Percentiles rank a stretch among this genome's conserved stretches.
Evolutionary conservation across 2,329 filamentous ascomycete genomes (phyloP).

Genomic region (Paraconiothyrium sp.): DNA sequence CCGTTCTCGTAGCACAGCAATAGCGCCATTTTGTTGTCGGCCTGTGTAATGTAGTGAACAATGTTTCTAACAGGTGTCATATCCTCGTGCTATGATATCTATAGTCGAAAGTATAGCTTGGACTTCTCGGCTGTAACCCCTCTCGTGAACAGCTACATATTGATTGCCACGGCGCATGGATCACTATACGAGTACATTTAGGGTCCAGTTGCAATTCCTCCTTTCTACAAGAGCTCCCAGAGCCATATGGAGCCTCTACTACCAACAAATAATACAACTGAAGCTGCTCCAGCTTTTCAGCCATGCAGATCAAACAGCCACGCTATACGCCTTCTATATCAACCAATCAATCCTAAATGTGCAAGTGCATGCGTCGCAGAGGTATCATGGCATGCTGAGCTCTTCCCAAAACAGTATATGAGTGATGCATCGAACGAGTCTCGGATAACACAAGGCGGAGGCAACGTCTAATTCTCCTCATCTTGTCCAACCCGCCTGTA

Average conservation of each 20-base stretch:
- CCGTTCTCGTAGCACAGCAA: not conserved
- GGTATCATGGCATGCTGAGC: conserved; percentile 36
- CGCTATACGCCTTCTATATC: conserved; percentile 40
- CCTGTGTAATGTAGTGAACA: not conserved
- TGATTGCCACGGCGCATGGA: not conserved
- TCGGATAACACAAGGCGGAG: conserved; percentile 24
- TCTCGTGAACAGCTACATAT: not conserved
- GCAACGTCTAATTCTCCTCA: conserved; percentile 39
- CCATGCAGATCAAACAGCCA: conserved; percentile 26
- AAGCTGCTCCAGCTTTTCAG: conserved; percentile 7
- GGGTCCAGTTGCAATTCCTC: conserved; percentile 14
- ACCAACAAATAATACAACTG: conserved; percentile 3
- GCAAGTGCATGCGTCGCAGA: conserved; percentile 31
- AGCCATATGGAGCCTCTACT: not conserved
- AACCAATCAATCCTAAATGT: conserved; percentile 29
- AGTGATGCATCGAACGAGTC: conserved; percentile 34
- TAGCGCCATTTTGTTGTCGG: not conserved
- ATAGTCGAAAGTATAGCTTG: not conserved
- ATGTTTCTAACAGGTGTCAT: not conserved
- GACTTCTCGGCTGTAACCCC: too few relatives aligned
- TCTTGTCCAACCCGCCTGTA: conserved; percentile 60
- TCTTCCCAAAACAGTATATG: conserved; percentile 26
- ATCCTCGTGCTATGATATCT: not conserved
- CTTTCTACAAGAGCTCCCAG: conserved; percentile 18
- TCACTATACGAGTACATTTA: not conserved